Base-by-base conservation (phyloP, 805 yeast species). In the Grigorovia jiainica region DNA sequence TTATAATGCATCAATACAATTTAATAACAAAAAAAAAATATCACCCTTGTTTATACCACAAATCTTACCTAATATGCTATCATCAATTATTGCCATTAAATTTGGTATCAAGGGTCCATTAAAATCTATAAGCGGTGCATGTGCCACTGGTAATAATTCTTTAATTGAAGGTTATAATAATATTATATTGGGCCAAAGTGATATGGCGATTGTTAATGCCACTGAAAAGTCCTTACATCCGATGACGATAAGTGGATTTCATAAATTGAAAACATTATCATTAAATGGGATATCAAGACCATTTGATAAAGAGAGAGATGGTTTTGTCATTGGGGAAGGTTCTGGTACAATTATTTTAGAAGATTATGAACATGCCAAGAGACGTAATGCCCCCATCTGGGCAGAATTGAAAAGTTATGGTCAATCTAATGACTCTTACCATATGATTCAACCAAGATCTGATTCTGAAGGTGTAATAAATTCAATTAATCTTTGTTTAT, bases 251-350 rank as follows among this genome's bases (percentile, higher is more conserved):
- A 83, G 92, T 0, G 97, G 97, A 1, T 92, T 92, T 65, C 82
- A 95, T 2, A 67, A 97, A 35, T 92, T 96, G 4, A 78, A 85
- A 51, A 79, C 95, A 3, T 73, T 92, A 9, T 78, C 79, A 4
- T 73, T 87, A 0, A 39, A 45, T 34, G 63, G 65, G 24, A 85
- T 95, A 0, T 82, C 95, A 5, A 66, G 95, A 44, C 99, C 99
- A 0, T 92, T 92, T 61, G 98, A 92, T 56, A 58, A 59, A 11
- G 62, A 67, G 2, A 65, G 99, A 46, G 72, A 71, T 43, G 99
- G 99, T 3, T 92, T 92, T 63, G 96, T 92, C 0, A 68, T 92
- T 25, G 81, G 95, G 24, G 99, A 92, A 66, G 99, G 99, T 2
- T 70, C 90, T 15, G 97, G 95, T 3, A 72, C 86, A 1, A 47